phyloP scores from a whole-genome alignment of 2,329 filamentous ascomycete species.

The Sclerotiophoma versabilis region DNA sequence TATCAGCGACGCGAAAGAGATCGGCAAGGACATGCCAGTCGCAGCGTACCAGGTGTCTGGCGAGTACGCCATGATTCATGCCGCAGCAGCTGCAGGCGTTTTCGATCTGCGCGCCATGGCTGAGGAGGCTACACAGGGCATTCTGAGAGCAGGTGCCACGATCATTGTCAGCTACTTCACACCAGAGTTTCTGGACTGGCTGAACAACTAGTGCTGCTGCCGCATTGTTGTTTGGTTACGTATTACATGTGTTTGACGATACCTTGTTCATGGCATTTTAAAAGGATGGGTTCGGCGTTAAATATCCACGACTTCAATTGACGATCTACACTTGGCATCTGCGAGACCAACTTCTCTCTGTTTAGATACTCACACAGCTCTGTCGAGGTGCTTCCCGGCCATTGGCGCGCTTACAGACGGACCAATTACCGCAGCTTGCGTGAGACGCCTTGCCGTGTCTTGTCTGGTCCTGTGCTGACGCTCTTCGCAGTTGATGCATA shows the following conservation, averaged over 20 bases:
- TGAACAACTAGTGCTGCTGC: slow-evolving; percentile 46
- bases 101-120: slow-evolving; percentile 96
- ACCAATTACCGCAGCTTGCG: too few species aligned
- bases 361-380: too few species aligned
- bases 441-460: too few species aligned
- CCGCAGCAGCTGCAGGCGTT: slow-evolving; percentile 91
- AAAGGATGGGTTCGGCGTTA: slow-evolving; percentile 14
- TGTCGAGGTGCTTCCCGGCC: too few species aligned
- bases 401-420: neutral
- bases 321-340: slow-evolving; percentile 2
- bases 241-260: slow-evolving; percentile 5
- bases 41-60: slow-evolving; percentile 97
- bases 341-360: too few species aligned
- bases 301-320: slow-evolving; percentile 14
- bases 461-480: too few species aligned
- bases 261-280: slow-evolving; percentile 15
- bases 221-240: neutral
- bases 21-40: slow-evolving; percentile 88
- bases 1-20: slow-evolving; percentile 94
- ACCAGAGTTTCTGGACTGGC: slow-evolving; percentile 74
- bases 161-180: slow-evolving; percentile 96
- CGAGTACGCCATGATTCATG: slow-evolving; percentile 98
- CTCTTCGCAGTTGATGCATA: too few species aligned
- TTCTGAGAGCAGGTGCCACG: slow-evolving; percentile 87
- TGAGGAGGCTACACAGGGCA: slow-evolving; percentile 92